phyloP scores from a whole-genome alignment of 2,329 filamentous ascomycete genomes.

The Sclerotinia glacialis region DNA sequence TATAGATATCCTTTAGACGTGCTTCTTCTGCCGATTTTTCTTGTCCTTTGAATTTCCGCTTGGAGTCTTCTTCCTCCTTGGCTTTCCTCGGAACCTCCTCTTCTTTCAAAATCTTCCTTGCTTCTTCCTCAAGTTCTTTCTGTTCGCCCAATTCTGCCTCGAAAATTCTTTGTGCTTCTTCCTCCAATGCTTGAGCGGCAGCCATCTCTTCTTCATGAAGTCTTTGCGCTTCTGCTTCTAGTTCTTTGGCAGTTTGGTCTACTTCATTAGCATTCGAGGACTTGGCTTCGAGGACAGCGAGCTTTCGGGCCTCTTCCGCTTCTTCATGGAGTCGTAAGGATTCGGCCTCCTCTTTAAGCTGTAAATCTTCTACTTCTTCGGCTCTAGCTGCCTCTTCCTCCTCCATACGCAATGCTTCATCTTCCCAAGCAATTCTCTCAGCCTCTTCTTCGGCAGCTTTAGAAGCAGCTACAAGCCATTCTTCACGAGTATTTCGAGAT shows the following conservation, averaged over 20 bases:
- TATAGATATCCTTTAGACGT: slow-evolving; percentile 54
- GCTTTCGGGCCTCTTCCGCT: background rate
- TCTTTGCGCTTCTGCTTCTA: background rate
- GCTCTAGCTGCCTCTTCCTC: background rate
- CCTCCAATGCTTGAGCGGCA: slow-evolving; percentile 6
- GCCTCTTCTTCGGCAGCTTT: slow-evolving; percentile 6
- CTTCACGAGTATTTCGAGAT: background rate
- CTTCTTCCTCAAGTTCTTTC: slow-evolving; percentile 50
- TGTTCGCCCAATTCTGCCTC: slow-evolving; percentile 16
- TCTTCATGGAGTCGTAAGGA: background rate
- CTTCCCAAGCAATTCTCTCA: background rate
- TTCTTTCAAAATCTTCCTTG: slow-evolving; percentile 42
- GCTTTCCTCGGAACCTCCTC: slow-evolving; percentile 44
- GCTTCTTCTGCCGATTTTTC: slow-evolving; percentile 46
- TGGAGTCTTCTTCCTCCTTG: slow-evolving; percentile 41
- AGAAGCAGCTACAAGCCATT: background rate
- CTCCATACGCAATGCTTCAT: background rate
- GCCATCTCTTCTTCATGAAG: background rate
- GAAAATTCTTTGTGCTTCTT: slow-evolving; percentile 19
- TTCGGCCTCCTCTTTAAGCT: slow-evolving; percentile 9
- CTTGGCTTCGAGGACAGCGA: background rate
- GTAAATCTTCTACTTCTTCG: background rate
- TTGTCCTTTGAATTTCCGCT: slow-evolving; percentile 48
- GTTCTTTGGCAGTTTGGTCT: background rate
- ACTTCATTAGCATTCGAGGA: background rate